Evolutionary conservation across 129 eudicot genomes (phyloP).

Genomic region (Mikania micrantha): DNA sequence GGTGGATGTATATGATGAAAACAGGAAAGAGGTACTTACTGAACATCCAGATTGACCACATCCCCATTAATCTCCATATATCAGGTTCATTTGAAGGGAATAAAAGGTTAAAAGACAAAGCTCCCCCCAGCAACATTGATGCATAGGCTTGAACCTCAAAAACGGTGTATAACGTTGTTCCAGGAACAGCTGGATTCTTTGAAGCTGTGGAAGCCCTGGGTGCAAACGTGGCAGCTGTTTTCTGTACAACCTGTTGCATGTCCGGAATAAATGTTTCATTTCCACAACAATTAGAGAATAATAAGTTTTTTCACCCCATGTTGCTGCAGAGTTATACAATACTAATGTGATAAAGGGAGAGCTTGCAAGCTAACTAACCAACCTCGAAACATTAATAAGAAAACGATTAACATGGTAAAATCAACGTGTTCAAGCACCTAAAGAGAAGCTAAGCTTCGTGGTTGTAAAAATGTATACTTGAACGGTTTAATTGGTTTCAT

Average conservation of each 20-base stretch:
- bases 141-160: constrained; percentile 86
- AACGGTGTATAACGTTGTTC: constrained; percentile 58
- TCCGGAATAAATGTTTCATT: neutral
- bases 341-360: too few relatives aligned
- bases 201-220: constrained; percentile 89
- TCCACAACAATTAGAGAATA: neutral
- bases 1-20: too few relatives aligned
- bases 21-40: constrained; percentile 46
- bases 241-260: constrained; percentile 63
- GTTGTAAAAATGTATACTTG: too few relatives aligned
- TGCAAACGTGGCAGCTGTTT: constrained; percentile 96
- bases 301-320: too few relatives aligned
- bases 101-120: constrained; percentile 79
- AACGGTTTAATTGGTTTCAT: too few relatives aligned
- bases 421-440: too few relatives aligned
- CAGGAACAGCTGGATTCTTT: constrained; percentile 89
- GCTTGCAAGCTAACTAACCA: too few relatives aligned
- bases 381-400: too few relatives aligned
- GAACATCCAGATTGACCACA: constrained; percentile 99
- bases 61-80: constrained; percentile 95
- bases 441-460: too few relatives aligned
- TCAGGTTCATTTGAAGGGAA: constrained; percentile 97
- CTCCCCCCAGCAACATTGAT: constrained; percentile 88
- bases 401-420: too few relatives aligned
- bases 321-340: too few relatives aligned